Evolutionary conservation across 768 basidiomycete genomes (phyloP).

Genomic region (Rubroboletus satanas): DNA sequence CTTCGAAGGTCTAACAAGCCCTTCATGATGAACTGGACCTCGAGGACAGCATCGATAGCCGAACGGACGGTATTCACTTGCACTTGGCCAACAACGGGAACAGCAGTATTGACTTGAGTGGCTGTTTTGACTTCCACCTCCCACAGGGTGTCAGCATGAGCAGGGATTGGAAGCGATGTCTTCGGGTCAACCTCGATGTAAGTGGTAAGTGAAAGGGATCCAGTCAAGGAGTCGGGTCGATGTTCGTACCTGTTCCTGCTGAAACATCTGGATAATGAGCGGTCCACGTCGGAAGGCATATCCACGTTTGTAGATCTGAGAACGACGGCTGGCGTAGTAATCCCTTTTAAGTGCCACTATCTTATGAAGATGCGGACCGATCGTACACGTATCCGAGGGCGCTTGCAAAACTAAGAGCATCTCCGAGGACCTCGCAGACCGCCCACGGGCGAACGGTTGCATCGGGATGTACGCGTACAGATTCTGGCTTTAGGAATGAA

Average conservation of each 20-base stretch:
- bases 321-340: constrained; percentile 45
- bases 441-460: constrained; percentile 87
- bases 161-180: constrained; percentile 71
- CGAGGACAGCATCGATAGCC: constrained; percentile 70
- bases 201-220: constrained; percentile 6
- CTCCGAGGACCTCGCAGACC: constrained; percentile 71
- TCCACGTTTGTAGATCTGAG: constrained; percentile 79
- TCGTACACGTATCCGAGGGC: constrained; percentile 73
- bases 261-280: constrained; percentile 77
- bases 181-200: constrained; percentile 60
- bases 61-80: constrained; percentile 71
- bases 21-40: constrained; percentile 82
- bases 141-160: constrained; percentile 80
- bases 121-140: constrained; percentile 87
- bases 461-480: constrained; percentile 78
- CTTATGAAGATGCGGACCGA: neutral
- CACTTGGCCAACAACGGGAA: constrained; percentile 24
- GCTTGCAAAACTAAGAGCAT: constrained; percentile 76
- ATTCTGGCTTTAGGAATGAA: constrained; percentile 80
- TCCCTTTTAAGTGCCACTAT: constrained; percentile 1
- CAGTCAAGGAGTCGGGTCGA: neutral
- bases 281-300: constrained; percentile 70
- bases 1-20: constrained; percentile 74
- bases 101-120: constrained; percentile 67
- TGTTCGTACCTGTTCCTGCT: constrained; percentile 69